A percentile compares a stretch with the other conserved stretches of the same genome.
Evolutionary conservation across 805 yeast genomes (phyloP).

Genomic region (Middelhovenomyces tepae): DNA sequence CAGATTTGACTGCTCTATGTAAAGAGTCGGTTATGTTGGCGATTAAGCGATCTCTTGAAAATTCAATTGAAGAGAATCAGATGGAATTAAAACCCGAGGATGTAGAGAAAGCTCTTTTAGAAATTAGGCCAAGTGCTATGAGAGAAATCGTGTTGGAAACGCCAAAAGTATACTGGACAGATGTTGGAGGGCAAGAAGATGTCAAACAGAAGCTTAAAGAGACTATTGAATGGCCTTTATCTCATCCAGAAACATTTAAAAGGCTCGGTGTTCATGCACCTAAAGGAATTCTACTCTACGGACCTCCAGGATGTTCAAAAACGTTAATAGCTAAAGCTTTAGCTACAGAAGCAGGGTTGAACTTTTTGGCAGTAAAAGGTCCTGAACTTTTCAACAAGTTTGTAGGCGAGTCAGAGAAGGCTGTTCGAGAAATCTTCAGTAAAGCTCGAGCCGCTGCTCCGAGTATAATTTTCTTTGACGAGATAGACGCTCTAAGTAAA

Average conservation of each 20-base stretch:
- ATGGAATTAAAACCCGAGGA: constrained; percentile 47
- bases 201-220: constrained; percentile 75
- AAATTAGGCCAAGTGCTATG: constrained; percentile 95
- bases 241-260: constrained; percentile 67
- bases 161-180: constrained; percentile 89
- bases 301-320: constrained; percentile 98
- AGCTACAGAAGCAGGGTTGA: constrained; percentile 91
- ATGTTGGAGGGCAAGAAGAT: constrained; percentile 90
- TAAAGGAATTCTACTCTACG: constrained; percentile 84
- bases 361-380: constrained; percentile 91
- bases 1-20: constrained; percentile 80
- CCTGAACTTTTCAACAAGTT: constrained; percentile 93
- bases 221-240: constrained; percentile 85
- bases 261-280: constrained; percentile 83
- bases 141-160: constrained; percentile 88
- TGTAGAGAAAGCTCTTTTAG: constrained; percentile 61
- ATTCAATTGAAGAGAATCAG: constrained; percentile 11
- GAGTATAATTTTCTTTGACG: constrained; percentile 90
- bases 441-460: constrained; percentile 95
- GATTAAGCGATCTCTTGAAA: constrained; percentile 50
- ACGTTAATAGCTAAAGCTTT: constrained; percentile 91
- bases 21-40: constrained; percentile 84
- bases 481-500: constrained; percentile 85
- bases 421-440: constrained; percentile 86
- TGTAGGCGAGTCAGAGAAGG: constrained; percentile 91